Conservation (phyloP, 257 asterid species). For the Ajuga chamaepitys region DNA sequence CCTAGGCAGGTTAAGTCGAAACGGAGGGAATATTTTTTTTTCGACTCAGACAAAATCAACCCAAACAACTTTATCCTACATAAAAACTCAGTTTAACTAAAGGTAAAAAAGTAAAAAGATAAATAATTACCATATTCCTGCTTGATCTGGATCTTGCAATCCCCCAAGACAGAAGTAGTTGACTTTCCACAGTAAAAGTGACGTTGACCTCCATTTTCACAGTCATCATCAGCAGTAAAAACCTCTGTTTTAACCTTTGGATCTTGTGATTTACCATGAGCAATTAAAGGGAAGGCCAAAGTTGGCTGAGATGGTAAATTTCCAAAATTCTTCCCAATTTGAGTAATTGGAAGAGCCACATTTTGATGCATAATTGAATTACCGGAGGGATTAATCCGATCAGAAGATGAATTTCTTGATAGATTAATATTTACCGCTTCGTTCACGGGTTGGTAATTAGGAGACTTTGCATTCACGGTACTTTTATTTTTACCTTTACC, state of each 20-base stretch:
- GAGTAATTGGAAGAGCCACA: neutral
- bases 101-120: neutral
- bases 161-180: neutral
- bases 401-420: neutral
- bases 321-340: slow-evolving; percentile 20
- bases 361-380: slow-evolving; percentile 11
- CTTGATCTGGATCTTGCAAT: slow-evolving; percentile 6
- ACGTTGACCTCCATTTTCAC: neutral
- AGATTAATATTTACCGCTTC: neutral
- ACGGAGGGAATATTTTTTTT: too few species aligned
- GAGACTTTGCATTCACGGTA: neutral
- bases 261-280: neutral
- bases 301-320: slow-evolving; percentile 14
- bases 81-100: too few species aligned
- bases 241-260: neutral
- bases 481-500: neutral
- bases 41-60: too few species aligned
- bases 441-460: too few species aligned
- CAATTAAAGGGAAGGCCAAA: neutral
- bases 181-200: neutral
- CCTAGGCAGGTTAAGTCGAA: too few species aligned
- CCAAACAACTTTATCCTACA: too few species aligned
- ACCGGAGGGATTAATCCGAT: slow-evolving; percentile 10
- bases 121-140: slow-evolving; percentile 14
- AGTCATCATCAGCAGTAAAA: neutral